phyloP scores from a whole-genome alignment of 495 filamentous ascomycete genomes.

The Penicillium parvum region DNA sequence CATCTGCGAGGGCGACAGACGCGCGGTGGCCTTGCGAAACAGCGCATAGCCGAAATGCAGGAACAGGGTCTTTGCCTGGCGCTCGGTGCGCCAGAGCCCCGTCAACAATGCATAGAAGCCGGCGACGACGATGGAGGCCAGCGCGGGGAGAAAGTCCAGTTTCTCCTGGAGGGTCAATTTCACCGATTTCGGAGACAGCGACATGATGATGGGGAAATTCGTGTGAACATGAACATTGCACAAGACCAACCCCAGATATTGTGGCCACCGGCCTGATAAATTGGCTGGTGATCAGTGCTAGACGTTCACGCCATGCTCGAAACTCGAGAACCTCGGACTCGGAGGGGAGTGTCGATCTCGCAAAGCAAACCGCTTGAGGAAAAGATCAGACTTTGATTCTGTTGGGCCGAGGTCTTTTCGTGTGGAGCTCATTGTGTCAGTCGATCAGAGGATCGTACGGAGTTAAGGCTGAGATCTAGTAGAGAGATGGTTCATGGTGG shows the following conservation, averaged over 20 bases:
- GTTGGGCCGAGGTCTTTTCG: slow-evolving; percentile 7
- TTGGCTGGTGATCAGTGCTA: background rate
- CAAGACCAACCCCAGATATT: background rate
- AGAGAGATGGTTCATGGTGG: too few species aligned
- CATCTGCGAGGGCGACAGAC: slow-evolving; percentile 30
- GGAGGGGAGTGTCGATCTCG: slow-evolving; percentile 11
- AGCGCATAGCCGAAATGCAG: slow-evolving; percentile 39
- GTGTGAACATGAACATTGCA: background rate
- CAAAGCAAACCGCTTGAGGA: slow-evolving; percentile 13
- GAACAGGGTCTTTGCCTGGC: slow-evolving; percentile 30
- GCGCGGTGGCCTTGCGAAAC: slow-evolving; percentile 31
- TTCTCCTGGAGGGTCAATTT: slow-evolving; percentile 29
- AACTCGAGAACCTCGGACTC: slow-evolving; percentile 6
- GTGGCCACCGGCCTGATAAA: slow-evolving; percentile 4
- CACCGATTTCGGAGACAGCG: slow-evolving; percentile 11
- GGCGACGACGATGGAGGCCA: slow-evolving; percentile 25
- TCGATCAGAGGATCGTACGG: too few species aligned
- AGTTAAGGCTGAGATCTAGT: too few species aligned
- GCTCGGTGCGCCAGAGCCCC: slow-evolving; percentile 30
- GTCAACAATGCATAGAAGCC: slow-evolving; percentile 31
- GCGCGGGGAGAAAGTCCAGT: slow-evolving; percentile 34
- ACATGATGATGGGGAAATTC: slow-evolving; percentile 10
- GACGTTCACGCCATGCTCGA: background rate
- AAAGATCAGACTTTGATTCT: slow-evolving; percentile 8
- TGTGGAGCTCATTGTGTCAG: too few species aligned